A percentile compares a stretch with the other conserved stretches of the same genome.
Conservation (phyloP, 768 basidiomycete genomes). For the Inosperma sp. region DNA sequence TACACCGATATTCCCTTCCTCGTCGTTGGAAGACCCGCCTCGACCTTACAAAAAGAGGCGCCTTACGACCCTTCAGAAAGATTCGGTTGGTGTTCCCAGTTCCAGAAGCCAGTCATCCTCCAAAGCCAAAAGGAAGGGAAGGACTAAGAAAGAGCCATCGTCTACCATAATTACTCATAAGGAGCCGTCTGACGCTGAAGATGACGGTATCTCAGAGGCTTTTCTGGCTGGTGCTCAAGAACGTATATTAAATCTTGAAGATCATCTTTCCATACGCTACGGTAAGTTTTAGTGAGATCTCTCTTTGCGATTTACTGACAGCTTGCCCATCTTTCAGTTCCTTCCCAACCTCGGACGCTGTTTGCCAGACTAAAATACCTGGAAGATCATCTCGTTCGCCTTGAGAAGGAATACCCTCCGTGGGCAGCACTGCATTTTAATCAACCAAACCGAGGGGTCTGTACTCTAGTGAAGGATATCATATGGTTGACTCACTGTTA, state of each 20-base stretch:
- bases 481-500: not conserved
- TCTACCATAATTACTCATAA: not conserved
- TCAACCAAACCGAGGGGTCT: slow-evolving; percentile 74
- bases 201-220: slow-evolving; percentile 32
- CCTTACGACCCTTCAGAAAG: not conserved
- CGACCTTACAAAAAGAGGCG: not conserved
- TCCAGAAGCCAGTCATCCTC: not conserved
- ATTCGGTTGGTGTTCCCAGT: not conserved
- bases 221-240: slow-evolving; percentile 59
- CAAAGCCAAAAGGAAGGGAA: not conserved
- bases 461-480: slow-evolving; percentile 21
- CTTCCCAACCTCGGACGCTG: slow-evolving; percentile 61
- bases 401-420: slow-evolving; percentile 81
- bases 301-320: not conserved
- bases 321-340: slow-evolving; percentile 42
- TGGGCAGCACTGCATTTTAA: slow-evolving; percentile 90
- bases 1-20: not conserved
- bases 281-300: slow-evolving; percentile 38
- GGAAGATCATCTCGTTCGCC: slow-evolving; percentile 69
- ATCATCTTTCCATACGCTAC: slow-evolving; percentile 69
- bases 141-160: not conserved
- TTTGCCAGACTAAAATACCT: slow-evolving; percentile 62
- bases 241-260: slow-evolving; percentile 62
- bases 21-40: not conserved
- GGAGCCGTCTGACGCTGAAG: slow-evolving; percentile 12